Percentiles rank a stretch among this genome's conserved stretches.
Evolutionary conservation across 2,329 filamentous ascomycete species (phyloP).

Genomic region (Venturia aucupariae): DNA sequence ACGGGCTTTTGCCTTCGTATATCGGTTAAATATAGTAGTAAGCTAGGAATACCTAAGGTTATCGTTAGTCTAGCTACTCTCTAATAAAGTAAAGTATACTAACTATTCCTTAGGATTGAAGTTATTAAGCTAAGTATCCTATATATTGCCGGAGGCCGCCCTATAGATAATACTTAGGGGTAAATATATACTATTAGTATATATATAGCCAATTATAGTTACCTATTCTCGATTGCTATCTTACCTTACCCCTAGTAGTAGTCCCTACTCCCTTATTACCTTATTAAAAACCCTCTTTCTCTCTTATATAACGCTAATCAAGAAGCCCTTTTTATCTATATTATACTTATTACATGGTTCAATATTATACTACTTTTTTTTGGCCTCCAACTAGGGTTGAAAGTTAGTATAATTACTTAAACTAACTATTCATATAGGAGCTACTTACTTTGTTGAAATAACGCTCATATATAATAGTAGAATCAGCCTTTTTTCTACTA

Average conservation of each 20-base stretch:
- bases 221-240: not conserved
- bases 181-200: not conserved
- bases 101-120: not conserved
- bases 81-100: not conserved
- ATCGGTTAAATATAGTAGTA: not conserved
- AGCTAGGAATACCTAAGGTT: not conserved
- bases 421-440: too few relatives aligned
- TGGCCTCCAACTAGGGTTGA: too few relatives aligned
- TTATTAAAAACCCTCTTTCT: not conserved
- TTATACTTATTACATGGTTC: too few relatives aligned
- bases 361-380: too few relatives aligned
- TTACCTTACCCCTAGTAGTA: not conserved
- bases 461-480: too few relatives aligned
- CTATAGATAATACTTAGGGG: not conserved
- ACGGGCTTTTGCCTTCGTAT: not conserved
- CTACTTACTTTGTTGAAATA: too few relatives aligned
- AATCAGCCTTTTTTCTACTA: too few relatives aligned
- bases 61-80: not conserved
- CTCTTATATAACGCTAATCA: not conserved
- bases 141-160: not conserved
- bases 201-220: not conserved
- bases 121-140: not conserved
- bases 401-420: too few relatives aligned
- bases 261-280: not conserved
- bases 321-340: too few relatives aligned